Evolutionary conservation across 164 flowering plant species (phyloP).

Genomic region (Santalum album): DNA sequence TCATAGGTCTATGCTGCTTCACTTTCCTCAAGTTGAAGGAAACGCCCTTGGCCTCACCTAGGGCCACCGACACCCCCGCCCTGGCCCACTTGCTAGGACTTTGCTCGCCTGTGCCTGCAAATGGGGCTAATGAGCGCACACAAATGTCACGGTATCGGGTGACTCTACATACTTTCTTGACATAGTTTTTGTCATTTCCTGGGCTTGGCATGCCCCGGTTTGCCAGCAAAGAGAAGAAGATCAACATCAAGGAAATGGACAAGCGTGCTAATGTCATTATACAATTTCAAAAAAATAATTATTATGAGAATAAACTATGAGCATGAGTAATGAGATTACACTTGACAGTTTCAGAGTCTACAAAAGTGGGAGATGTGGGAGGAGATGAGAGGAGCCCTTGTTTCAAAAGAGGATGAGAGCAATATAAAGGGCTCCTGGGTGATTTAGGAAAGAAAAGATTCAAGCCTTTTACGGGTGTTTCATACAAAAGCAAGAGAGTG

Average conservation of each 20-base stretch:
- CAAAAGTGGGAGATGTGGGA: background rate
- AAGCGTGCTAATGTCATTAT: constrained; percentile 4
- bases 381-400: background rate
- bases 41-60: constrained; percentile 34
- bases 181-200: constrained; percentile 19
- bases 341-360: background rate
- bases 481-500: constrained; percentile 15
- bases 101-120: constrained; percentile 33
- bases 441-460: background rate
- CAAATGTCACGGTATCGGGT: constrained; percentile 54
- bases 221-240: constrained; percentile 3
- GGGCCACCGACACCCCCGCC: constrained; percentile 64
- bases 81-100: constrained; percentile 64
- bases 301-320: too few relatives aligned
- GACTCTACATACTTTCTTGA: constrained; percentile 60
- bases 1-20: constrained; percentile 9
- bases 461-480: constrained; percentile 6
- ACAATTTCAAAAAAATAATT: too few relatives aligned
- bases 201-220: background rate
- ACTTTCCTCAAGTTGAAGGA: constrained; percentile 15
- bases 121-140: constrained; percentile 46
- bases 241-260: constrained; percentile 1
- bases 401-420: background rate
- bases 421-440: background rate
- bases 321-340: too few relatives aligned